These are phyloP conservation scores for Orbilia javanica DNA, from an alignment of 2,329 filamentous ascomycete genomes.

Conservation along the genomic window DNA sequence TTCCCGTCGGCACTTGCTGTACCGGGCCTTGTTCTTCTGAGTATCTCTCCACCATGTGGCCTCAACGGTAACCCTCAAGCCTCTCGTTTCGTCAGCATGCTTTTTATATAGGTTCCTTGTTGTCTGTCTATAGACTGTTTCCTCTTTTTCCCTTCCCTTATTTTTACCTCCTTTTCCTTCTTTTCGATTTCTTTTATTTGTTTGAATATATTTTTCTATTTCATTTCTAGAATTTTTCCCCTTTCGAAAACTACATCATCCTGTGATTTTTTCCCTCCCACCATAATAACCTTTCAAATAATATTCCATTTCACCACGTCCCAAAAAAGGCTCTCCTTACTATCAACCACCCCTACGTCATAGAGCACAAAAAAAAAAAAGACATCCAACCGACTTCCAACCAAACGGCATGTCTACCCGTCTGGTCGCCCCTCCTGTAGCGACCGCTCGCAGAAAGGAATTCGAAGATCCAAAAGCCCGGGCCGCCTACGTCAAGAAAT, in stretches of 20 bases:
- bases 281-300: slow-evolving; percentile 1
- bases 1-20: slow-evolving; percentile 40
- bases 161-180: slow-evolving; percentile 1
- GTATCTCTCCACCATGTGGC: slow-evolving; percentile 53
- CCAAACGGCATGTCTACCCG: slow-evolving; percentile 48
- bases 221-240: slow-evolving; percentile 1
- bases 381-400: slow-evolving; percentile 4
- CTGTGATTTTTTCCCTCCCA: background rate
- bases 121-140: slow-evolving; percentile 1
- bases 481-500: slow-evolving; percentile 48
- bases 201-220: slow-evolving; percentile 13
- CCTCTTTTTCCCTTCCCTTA: slow-evolving; percentile 1
- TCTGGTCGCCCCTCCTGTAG: slow-evolving; percentile 23
- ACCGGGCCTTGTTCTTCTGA: slow-evolving; percentile 26
- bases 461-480: slow-evolving; percentile 53
- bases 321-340: background rate
- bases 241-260: background rate
- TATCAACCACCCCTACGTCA: slow-evolving; percentile 39
- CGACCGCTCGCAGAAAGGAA: slow-evolving; percentile 43
- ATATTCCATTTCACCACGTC: background rate
- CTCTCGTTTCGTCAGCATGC: slow-evolving; percentile 24
- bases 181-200: background rate
- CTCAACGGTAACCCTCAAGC: slow-evolving; percentile 40
- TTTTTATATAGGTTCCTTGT: slow-evolving; percentile 30
- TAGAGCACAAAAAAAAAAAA: slow-evolving; percentile 12